These are phyloP conservation scores for Penicillium crystallinum DNA, from an alignment of 495 filamentous ascomycete genomes.

Conservation along the genomic window DNA sequence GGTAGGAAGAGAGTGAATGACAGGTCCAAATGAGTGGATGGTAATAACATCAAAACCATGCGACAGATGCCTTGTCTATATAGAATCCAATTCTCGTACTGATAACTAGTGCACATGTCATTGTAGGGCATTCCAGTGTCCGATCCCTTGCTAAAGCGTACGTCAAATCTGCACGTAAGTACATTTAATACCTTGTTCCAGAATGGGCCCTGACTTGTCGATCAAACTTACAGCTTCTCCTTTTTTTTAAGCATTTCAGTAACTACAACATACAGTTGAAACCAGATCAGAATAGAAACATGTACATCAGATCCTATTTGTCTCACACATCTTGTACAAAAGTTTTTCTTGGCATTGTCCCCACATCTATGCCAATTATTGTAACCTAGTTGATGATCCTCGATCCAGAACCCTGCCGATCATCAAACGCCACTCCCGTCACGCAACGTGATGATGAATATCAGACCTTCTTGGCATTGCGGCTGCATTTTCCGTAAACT, in stretches of 20 bases:
- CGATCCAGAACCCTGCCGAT: neutral
- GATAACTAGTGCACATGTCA: neutral
- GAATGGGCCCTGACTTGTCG: neutral
- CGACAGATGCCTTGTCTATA: neutral
- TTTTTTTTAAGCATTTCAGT: neutral
- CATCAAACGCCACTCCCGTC: neutral
- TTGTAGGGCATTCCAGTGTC: neutral
- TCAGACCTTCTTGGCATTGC: neutral
- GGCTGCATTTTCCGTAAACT: neutral
- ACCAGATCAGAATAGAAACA: neutral
- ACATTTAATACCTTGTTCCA: neutral
- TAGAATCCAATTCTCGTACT: neutral
- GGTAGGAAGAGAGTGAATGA: neutral
- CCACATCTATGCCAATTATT: neutral
- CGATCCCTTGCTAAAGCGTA: conserved; percentile 3
- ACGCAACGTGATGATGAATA: neutral
- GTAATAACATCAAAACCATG: neutral
- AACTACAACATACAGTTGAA: neutral
- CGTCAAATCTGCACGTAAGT: conserved; percentile 3
- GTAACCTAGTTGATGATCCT: neutral
- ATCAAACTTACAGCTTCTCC: neutral
- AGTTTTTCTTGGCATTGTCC: neutral
- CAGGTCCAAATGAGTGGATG: neutral
- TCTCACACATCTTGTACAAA: neutral
- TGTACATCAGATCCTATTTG: neutral